Evolutionary conservation across 495 filamentous ascomycete genomes (phyloP), one percentile per base, ranked within the genome.

Genomic region (Aspergillus ostianus): DNA sequence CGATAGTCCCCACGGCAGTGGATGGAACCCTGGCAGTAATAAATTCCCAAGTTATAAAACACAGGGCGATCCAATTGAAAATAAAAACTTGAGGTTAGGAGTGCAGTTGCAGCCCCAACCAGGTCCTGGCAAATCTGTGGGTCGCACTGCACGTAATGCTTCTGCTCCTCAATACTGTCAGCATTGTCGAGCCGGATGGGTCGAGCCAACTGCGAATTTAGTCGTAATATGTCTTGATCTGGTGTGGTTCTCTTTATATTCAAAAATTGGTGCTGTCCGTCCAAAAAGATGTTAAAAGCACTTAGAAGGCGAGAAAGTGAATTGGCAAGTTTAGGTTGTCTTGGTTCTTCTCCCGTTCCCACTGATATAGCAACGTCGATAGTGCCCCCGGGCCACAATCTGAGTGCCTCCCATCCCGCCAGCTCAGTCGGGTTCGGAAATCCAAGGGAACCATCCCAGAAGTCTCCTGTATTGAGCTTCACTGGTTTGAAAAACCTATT

Each of bases 381-480:
- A 17, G 54, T 59, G 13, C 54, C 47, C 6, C 55, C 62, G 3
- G 60, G 59, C 64, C 66, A 72, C 10, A 73, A 57, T 8, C 52
- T 45, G 26, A 21, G 48, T 29, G 58, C 53, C 55, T 77, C 73
- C 63, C 62, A 63, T 18, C 70, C 48, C 21, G 70, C 70, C 21
- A 77, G 51, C 32, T 73, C 64, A 23, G 72, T 53, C 0, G 68
- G 71, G 55, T 74, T 73, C 47, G 73, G 75, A 45, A 74, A 63
- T 19, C 55, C 60, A 23, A 77, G 53, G 12, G 65, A 69, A 19
- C 69, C 66, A 62, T 77, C 72, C 65, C 68, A 62, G 59, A 69
- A 74, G 30, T 67, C 66, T 47, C 64, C 65, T 27, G 49, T 41
- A 32, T 29, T 51, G 8, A 67, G 62, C 15, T 53, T 58, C 23